Conservation (phyloP, 2,329 filamentous ascomycete species). For the Apiospora koreana region DNA sequence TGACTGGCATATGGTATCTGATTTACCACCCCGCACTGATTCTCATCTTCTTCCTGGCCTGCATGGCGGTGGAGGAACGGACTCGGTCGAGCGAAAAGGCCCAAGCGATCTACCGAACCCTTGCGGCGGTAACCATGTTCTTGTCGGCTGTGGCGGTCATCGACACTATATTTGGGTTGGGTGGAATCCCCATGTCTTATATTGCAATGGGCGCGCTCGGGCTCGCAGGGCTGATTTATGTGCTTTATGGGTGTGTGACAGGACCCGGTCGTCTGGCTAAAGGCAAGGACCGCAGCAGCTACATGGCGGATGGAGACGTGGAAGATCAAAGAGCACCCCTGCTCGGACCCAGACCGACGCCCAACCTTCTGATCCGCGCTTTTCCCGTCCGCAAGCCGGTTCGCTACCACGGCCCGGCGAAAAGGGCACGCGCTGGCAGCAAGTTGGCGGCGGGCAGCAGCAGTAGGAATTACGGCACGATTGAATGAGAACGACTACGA, state of each 20-base stretch:
- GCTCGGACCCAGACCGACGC: neutral
- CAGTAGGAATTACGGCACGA: slow-evolving; percentile 5
- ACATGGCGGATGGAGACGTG: slow-evolving; percentile 17
- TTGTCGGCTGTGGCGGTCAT: slow-evolving; percentile 22
- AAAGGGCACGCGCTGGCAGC: neutral
- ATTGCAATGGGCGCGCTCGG: slow-evolving; percentile 25
- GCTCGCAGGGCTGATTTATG: slow-evolving; percentile 21
- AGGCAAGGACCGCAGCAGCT: slow-evolving; percentile 23
- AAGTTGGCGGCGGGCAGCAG: neutral
- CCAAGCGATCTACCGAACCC: slow-evolving; percentile 18
- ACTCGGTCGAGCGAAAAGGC: slow-evolving; percentile 16
- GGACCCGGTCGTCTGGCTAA: slow-evolving; percentile 25
- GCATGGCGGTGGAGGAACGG: slow-evolving; percentile 27
- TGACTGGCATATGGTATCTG: slow-evolving; percentile 24
- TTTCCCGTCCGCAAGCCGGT: slow-evolving; percentile 3
- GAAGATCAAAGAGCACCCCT: slow-evolving; percentile 19
- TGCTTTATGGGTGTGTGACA: slow-evolving; percentile 26
- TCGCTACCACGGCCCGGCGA: slow-evolving; percentile 10
- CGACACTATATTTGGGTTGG: slow-evolving; percentile 27
- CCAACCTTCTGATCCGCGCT: neutral
- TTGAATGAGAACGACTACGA: neutral
- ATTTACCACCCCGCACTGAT: slow-evolving; percentile 25
- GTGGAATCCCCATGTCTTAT: slow-evolving; percentile 29
- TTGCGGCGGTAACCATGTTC: slow-evolving; percentile 16
- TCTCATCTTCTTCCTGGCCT: slow-evolving; percentile 25